A percentile compares a stretch with the other conserved stretches of the same genome.
These are phyloP conservation scores for Serendipita sp. DNA, from an alignment of 768 basidiomycete species.

Conservation along the genomic window DNA sequence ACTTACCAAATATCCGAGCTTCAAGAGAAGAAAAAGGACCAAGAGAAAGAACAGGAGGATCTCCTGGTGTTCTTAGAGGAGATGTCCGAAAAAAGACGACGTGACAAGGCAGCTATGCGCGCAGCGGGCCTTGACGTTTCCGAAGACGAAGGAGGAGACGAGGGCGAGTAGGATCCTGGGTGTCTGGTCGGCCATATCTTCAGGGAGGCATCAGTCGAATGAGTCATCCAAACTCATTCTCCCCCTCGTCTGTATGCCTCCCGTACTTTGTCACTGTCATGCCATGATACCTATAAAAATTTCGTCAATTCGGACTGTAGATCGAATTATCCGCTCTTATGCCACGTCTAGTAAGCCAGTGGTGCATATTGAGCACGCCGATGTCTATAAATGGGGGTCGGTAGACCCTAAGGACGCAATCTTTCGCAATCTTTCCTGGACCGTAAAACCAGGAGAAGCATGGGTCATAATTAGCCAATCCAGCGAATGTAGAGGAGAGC, in stretches of 20 bases:
- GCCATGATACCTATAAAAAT: too few species aligned
- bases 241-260: neutral
- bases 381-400: conserved; percentile 9
- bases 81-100: conserved; percentile 65
- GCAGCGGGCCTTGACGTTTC: conserved; percentile 73
- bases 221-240: neutral
- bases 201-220: too few species aligned
- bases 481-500: neutral
- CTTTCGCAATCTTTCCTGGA: conserved; percentile 42
- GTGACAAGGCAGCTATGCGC: conserved; percentile 66
- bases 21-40: conserved; percentile 57
- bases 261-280: neutral
- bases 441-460: conserved; percentile 40
- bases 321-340: neutral
- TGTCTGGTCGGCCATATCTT: too few species aligned
- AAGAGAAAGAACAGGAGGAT: conserved; percentile 95
- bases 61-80: conserved; percentile 87
- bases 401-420: conserved; percentile 29
- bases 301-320: neutral
- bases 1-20: conserved; percentile 33
- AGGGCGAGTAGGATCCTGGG: conserved; percentile 24
- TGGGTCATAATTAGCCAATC: conserved; percentile 60
- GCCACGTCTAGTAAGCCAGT: conserved; percentile 4
- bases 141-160: conserved; percentile 78
- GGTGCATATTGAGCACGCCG: conserved; percentile 9